Base-by-base conservation (phyloP, 495 filamentous ascomycete species). In the Trichoderma asperelloides region DNA sequence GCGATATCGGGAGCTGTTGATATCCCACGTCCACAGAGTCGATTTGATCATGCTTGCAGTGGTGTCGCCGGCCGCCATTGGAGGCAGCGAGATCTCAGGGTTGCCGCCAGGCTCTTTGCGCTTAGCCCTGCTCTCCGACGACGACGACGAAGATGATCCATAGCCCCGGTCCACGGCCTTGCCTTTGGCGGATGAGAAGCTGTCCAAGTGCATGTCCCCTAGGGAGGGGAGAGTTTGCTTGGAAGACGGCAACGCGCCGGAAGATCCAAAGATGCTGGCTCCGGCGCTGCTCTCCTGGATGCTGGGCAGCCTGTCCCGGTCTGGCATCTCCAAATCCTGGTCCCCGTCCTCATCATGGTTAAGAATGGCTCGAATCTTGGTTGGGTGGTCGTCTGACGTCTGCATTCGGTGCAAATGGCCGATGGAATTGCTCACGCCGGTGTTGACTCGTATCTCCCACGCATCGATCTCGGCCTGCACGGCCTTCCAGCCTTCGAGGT, bases 401-500 rank as follows among this genome's bases (percentile, higher is more conserved):
- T 74, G 72, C 11, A 69, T 62, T 23, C 71, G 70, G 15, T 79
- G 77, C 9, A 73, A 65, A 18, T 72, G 70, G 33, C 72, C 70
- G 2, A 70, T 72, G 45, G 67, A 70, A 15, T 70, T 66, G 11
- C 67, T 64, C 39, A 70, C 63, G 13, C 68, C 68, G 28, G 71
- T 72, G 55, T 78, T 85, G 70, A 75, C 76, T 66, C 84, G 79
- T 65, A 84, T 81, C 71, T 97, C 93, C 71, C 88, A 93, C 18
- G 75, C 73, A 21, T 77, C 73, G 25, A 97, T 84, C 69, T 92
- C 89, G 18, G 81, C 77, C 16, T 77, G 76, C 69, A 92, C 85
- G 5, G 90, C 82, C 49, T 85, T 86, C 90, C 94, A 98, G 6
- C 96, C 96, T 78, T 97, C 92, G 13, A 83, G 74, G 40, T 87